Percentiles rank a stretch among this genome's conserved stretches.
Evolutionary conservation across 2,329 filamentous ascomycete species (phyloP).

Genomic region (Coccinonectria pachysandricola): DNA sequence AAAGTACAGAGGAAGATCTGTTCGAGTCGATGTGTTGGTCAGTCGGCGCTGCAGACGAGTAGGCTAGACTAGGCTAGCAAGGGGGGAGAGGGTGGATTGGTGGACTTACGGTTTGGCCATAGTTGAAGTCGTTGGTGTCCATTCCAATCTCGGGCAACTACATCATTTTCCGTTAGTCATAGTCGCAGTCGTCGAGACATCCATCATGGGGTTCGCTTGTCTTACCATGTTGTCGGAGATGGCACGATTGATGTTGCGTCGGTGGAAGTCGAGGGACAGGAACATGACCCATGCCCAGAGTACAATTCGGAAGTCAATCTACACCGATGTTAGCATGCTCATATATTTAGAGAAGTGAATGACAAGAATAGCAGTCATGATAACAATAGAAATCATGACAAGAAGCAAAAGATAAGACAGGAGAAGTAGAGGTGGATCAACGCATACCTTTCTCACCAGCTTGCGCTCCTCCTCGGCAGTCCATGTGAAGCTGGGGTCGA

Average conservation of each 20-base stretch:
- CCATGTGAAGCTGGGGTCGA: conserved; percentile 36
- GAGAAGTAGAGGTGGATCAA: too few species aligned
- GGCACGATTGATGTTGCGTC: conserved; percentile 35
- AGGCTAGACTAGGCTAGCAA: not conserved
- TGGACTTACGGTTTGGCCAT: conserved; percentile 26
- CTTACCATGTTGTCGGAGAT: conserved; percentile 29
- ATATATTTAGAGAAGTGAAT: too few species aligned
- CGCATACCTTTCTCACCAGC: conserved; percentile 32
- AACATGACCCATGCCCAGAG: conserved; percentile 38
- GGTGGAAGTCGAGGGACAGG: conserved; percentile 33
- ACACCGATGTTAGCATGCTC: too few species aligned
- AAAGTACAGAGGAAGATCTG: conserved; percentile 35
- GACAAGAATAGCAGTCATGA: too few species aligned
- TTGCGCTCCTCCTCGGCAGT: conserved; percentile 36
- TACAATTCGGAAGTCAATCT: conserved; percentile 36
- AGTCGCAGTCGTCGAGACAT: not conserved
- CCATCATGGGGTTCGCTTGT: too few species aligned
- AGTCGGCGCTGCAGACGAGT: not conserved
- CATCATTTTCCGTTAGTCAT: conserved; percentile 3
- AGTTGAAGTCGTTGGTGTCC: conserved; percentile 36
- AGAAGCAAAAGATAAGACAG: too few species aligned
- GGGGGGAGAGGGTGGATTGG: not conserved
- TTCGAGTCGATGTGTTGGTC: conserved; percentile 1
- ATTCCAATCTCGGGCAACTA: conserved; percentile 29
- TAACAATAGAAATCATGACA: too few species aligned